A percentile compares a stretch with the other conserved stretches of the same genome.
phyloP scores from a whole-genome alignment of 2,329 filamentous ascomycete genomes.

The Shiraia sp. region DNA sequence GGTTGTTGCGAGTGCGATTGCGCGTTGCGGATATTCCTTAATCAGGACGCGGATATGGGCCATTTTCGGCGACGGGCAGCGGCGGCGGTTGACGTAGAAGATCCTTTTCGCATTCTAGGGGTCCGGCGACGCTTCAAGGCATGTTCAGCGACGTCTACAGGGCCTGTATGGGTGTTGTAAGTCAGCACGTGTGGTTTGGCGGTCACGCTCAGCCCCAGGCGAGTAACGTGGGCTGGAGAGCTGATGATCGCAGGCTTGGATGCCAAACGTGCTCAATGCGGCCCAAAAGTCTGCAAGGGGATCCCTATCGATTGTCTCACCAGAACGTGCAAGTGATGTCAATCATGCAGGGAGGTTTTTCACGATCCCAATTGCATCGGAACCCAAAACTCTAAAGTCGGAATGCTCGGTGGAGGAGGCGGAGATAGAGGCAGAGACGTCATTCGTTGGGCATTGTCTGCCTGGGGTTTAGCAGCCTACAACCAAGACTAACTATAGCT shows the following conservation, averaged over 20 bases:
- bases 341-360: constrained; percentile 1
- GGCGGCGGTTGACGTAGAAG: constrained; percentile 8
- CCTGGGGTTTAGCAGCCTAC: no score
- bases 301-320: constrained; percentile 7
- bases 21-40: constrained; percentile 83
- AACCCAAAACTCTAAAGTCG: neutral
- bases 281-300: constrained; percentile 20
- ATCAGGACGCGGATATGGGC: constrained; percentile 72
- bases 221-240: constrained; percentile 16
- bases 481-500: no score
- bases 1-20: constrained; percentile 81
- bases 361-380: constrained; percentile 26
- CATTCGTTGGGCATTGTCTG: no score
- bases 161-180: constrained; percentile 13
- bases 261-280: constrained; percentile 17
- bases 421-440: no score
- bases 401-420: neutral
- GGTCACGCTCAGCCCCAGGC: constrained; percentile 16
- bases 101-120: constrained; percentile 28
- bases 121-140: constrained; percentile 1
- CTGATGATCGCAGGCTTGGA: constrained; percentile 16
- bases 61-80: constrained; percentile 32
- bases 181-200: constrained; percentile 29
- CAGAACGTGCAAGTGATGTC: constrained; percentile 7
- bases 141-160: constrained; percentile 1